These are phyloP conservation scores for Beauveria asiatica DNA, from an alignment of 2,329 filamentous ascomycete species.

Conservation along the genomic window DNA sequence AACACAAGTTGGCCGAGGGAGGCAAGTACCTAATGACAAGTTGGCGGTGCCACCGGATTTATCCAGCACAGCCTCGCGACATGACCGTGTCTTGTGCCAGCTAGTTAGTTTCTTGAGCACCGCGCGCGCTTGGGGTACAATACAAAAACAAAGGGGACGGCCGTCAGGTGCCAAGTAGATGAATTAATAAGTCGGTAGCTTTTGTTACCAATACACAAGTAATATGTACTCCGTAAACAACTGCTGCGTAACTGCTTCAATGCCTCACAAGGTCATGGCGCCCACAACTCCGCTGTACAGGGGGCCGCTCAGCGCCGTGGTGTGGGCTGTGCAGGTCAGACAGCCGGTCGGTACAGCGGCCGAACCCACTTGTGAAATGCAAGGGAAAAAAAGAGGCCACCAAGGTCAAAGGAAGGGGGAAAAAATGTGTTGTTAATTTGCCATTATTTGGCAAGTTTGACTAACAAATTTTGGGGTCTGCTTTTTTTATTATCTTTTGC, in stretches of 20 bases:
- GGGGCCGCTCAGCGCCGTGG: background rate
- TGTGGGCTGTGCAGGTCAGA: background rate
- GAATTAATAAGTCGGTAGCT: too few species aligned
- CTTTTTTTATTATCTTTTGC: background rate
- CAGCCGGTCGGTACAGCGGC: background rate
- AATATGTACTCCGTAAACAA: too few species aligned
- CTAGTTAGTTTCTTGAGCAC: background rate
- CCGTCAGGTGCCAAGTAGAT: too few species aligned
- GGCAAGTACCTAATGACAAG: too few species aligned
- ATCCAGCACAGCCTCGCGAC: slow-evolving; percentile 3
- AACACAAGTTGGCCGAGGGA: too few species aligned
- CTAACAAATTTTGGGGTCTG: background rate
- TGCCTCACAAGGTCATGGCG: too few species aligned
- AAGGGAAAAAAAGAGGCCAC: background rate
- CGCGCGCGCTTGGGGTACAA: background rate
- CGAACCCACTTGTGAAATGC: too few species aligned
- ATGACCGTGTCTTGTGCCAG: background rate
- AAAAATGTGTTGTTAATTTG: too few species aligned
- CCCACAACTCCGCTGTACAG: background rate
- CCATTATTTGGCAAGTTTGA: too few species aligned
- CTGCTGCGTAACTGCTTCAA: too few species aligned
- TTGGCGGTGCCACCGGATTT: too few species aligned
- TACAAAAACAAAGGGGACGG: background rate
- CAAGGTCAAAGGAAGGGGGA: background rate
- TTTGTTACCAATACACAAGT: too few species aligned